These are phyloP conservation scores for Penicillium sp. DNA, from an alignment of 2,329 filamentous ascomycete species.

Conservation along the genomic window DNA sequence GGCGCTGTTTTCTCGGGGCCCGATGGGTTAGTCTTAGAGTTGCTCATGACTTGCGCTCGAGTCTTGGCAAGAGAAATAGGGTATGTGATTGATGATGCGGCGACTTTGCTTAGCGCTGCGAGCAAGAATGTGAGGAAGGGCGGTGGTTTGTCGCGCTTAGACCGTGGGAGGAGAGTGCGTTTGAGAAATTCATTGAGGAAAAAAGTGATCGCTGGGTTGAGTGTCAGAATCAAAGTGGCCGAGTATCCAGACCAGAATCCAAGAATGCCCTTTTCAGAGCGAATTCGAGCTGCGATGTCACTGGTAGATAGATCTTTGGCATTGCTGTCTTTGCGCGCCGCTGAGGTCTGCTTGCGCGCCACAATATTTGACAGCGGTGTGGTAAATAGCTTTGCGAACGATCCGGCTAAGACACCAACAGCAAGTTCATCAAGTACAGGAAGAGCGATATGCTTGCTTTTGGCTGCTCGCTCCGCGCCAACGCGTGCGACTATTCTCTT, in stretches of 20 bases:
- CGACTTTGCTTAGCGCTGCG: constrained; percentile 76
- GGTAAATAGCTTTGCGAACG: constrained; percentile 73
- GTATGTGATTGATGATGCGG: constrained; percentile 77
- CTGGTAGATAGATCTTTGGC: constrained; percentile 39
- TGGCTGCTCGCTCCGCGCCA: constrained; percentile 20
- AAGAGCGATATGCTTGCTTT: constrained; percentile 45
- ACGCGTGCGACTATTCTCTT: constrained; percentile 45
- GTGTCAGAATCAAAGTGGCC: constrained; percentile 73
- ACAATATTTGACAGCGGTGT: constrained; percentile 82
- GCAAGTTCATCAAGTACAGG: constrained; percentile 71
- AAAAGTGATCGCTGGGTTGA: constrained; percentile 87
- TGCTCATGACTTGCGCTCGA: constrained; percentile 63
- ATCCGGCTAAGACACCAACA: constrained; percentile 70
- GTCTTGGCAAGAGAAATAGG: constrained; percentile 86
- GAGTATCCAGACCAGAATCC: constrained; percentile 91
- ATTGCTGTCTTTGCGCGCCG: constrained; percentile 26
- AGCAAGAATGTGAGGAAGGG: constrained; percentile 62
- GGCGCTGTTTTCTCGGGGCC: constrained; percentile 27
- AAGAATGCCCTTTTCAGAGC: constrained; percentile 66
- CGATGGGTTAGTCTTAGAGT: constrained; percentile 19
- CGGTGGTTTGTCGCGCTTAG: constrained; percentile 56
- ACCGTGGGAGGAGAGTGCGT: constrained; percentile 57
- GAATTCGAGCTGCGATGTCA: constrained; percentile 66
- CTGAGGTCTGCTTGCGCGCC: constrained; percentile 75
- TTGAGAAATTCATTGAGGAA: constrained; percentile 75